These are phyloP conservation scores for Adansonia rubrostipa DNA, from an alignment of 441 rosid species.

Conservation along the genomic window DNA sequence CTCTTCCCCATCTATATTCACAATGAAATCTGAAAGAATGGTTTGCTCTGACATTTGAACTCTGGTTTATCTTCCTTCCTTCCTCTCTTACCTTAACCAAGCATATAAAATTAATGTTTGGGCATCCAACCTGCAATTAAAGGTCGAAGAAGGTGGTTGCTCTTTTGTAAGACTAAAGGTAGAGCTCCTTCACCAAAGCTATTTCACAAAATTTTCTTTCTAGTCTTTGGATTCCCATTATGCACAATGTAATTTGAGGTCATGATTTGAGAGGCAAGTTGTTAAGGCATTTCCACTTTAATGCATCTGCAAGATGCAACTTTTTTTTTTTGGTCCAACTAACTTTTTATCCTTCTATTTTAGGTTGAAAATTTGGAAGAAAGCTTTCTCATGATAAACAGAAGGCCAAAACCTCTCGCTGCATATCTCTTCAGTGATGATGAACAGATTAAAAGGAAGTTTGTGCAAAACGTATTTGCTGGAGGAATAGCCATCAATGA, in stretches of 20 bases:
- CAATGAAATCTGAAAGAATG: background rate
- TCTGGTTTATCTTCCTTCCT: background rate
- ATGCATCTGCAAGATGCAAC: conserved; percentile 13
- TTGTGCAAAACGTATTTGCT: conserved; percentile 62
- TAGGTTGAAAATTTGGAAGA: conserved; percentile 72
- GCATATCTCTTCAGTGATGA: conserved; percentile 82
- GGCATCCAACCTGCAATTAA: background rate
- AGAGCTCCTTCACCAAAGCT: background rate
- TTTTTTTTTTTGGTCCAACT: background rate
- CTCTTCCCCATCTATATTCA: background rate
- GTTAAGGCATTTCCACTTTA: background rate
- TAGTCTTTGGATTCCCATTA: too few relatives aligned
- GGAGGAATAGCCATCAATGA: conserved; percentile 89
- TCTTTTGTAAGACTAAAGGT: background rate
- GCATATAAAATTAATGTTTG: background rate
- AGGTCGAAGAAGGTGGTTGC: background rate
- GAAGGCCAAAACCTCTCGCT: conserved; percentile 82
- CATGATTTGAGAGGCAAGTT: background rate
- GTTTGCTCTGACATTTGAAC: background rate
- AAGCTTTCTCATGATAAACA: conserved; percentile 57
- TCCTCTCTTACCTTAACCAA: background rate
- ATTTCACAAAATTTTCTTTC: background rate
- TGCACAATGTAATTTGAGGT: background rate
- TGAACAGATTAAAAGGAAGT: conserved; percentile 63
- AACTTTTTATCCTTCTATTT: conserved; percentile 10